Base-by-base conservation (phyloP, 805 yeast species). In the Saturnispora diversa region DNA sequence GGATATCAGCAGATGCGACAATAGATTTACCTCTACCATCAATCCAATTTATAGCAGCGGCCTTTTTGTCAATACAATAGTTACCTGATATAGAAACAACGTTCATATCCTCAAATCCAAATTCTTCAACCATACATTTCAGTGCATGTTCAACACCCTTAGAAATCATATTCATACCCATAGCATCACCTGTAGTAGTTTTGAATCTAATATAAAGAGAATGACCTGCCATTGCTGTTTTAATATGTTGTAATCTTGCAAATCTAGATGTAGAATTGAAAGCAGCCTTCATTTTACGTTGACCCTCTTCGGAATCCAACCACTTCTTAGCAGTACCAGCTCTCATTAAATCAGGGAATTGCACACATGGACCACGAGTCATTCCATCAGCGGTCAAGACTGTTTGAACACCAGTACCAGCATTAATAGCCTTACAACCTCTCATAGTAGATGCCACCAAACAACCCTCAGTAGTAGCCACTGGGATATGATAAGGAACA, bases 111-210 rank as follows among this genome's bases (percentile, higher is more conserved):
- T 76, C 78, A 77, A 90, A 92, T 3, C 96, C 97, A 59, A 80
- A 80, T 53, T 81, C 88, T 53, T 81, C 84, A 31, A 74, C 76
- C 95, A 92, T 86, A 59, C 73, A 77, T 46, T 79, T 78, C 55
- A 92, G 73, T 1, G 96, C 76, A 59, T 69, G 72, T 59, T 92
- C 99, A 34, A 87, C 96, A 62, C 98, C 99, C 65, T 92, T 92
- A 22, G 97, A 90, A 46, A 92, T 92, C 99, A 92, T 92, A 62
- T 92, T 92, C 99, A 92, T 92, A 49, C 99, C 99, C 99, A 92
- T 92, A 15, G 99, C 99, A 68, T 92, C 99, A 63, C 99, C 99
- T 15, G 99, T 92, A 29, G 95, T 87, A n/a, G 99, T 94, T 60
- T 88, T 78, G 70, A 92, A 92, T 56, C 99, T 78, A 52, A 92